Base-by-base conservation (phyloP, 345 rosid genomes). In the Pseudoturritis turrita region DNA sequence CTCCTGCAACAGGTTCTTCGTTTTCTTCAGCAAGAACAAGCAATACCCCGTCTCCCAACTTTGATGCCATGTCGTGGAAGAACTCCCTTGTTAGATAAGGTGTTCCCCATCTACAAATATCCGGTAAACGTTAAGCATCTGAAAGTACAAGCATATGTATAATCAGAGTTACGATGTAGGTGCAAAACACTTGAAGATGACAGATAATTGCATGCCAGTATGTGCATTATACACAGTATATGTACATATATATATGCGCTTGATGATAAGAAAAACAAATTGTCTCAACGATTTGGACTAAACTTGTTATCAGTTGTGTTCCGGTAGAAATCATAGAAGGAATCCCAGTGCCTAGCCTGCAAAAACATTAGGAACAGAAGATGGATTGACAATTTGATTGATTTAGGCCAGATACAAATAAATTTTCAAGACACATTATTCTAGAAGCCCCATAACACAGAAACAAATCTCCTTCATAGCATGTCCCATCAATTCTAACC, bases 281-380 rank as follows among this genome's bases (percentile, higher is more conserved):
- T 59, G 55, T 51, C 17, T 50, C 26, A 33, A 53, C 29, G 61
- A 56, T 65, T 15, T 33, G 64, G 72, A 79, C 70, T 85, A 37
- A 72, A 94, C 98, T 89, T 94, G 88, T 91, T 94, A 81, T 91
- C 90, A 10, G 97, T 91, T 14, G 97, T 94, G 85, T 86, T 94
- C 81, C 70, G 79, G 88, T 91, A 94, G 86, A 94, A 94, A 10
- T 47, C 52, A 78, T 91, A 91, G 88, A 94, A 91, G 71, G 95
- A 81, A 82, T 94, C 97, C 98, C 98, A 94, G 58, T 94, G 93
- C 71, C 59, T 82, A 61, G 88, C 98, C 98, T 94, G 94, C 69
- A 57, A 72, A 73, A 52, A 72, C 31, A 70, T 44, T 57, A 28
- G 17, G 50, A 77, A 53, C 51, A 65, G 37, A 77, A 22, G 5